Base-by-base conservation (phyloP, 2,329 filamentous ascomycete species). In the Parafenestella ontariensis region DNA sequence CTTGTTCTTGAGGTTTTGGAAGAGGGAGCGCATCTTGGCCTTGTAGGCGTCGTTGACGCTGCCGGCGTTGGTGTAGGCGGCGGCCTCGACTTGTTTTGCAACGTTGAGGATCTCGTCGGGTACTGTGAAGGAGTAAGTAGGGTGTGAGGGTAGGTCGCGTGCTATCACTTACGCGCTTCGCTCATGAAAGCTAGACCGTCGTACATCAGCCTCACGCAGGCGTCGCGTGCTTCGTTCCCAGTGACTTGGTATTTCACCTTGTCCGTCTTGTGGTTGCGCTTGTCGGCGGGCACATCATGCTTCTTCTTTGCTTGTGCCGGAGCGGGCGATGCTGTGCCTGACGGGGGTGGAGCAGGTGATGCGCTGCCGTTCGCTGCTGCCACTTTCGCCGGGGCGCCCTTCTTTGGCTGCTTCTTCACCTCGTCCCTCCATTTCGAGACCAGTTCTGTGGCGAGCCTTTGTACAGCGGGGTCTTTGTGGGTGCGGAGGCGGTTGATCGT, bases 1-100 rank as follows among this genome's bases (percentile, higher is more conserved):
- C 78, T 91, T 93, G 81, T 91, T 92, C 82, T 97, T 98, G 66
- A 99, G 86, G 73, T 98, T 98, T 74, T 93, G 87, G 79, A 92
- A 98, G 20, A 99, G 86, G 18, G 92, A 96, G 64, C 94, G 90
- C 68, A 98, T 89, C 82, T 97, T 97, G 63, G 83, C 84, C 72
- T 89, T 89, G 83, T 99, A 99, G 45, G 88, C 85, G 42, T 86
- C 78, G 57, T 83, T 84, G 15, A 92, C 89, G 49, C 88, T 87
- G 52, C 89, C 88, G 74, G 87, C 89, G 26, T 83, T 79, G 52
- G 82, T 83, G 77, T 83, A 93, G 5, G 90, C 90, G 7, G 92
- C 91, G 33, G 84, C 76, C 80, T 99, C 95, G 58, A 96, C 85
- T 39, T 89, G 86, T 63, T 86, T 86, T 60, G 88, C 85, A 55